These are phyloP conservation scores for Basipetospora sp. DNA, from an alignment of 2,329 filamentous ascomycete genomes.

Conservation along the genomic window DNA sequence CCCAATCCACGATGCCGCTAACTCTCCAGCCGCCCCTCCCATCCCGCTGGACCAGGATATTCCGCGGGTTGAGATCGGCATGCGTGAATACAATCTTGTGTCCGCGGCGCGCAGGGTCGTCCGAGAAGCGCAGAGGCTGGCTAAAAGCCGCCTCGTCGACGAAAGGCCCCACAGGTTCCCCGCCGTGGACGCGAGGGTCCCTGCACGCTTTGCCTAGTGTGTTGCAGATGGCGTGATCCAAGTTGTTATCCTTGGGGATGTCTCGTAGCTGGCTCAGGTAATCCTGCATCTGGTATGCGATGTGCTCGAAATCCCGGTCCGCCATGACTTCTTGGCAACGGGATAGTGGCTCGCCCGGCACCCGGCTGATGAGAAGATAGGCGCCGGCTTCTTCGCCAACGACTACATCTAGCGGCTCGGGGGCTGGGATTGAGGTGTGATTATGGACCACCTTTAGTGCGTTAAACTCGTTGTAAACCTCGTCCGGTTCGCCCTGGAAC, in stretches of 20 bases:
- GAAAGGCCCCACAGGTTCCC: slow-evolving; percentile 14
- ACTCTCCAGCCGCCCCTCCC: slow-evolving; percentile 21
- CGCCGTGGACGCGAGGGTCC: slow-evolving; percentile 16
- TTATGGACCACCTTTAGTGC: neutral
- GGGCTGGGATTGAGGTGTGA: neutral
- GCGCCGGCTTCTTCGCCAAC: too few species aligned
- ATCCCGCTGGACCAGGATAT: slow-evolving; percentile 17
- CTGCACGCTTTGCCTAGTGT: slow-evolving; percentile 14
- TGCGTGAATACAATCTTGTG: slow-evolving; percentile 19
- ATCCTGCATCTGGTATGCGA: slow-evolving; percentile 13
- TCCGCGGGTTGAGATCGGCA: slow-evolving; percentile 19
- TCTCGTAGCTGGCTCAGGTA: slow-evolving; percentile 15
- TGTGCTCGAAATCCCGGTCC: slow-evolving; percentile 11
- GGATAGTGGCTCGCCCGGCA: neutral
- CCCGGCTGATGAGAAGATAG: neutral
- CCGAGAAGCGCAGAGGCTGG: slow-evolving; percentile 14
- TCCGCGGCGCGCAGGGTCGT: slow-evolving; percentile 15
- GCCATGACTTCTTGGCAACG: slow-evolving; percentile 14
- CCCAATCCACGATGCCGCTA: slow-evolving; percentile 47
- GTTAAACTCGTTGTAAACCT: neutral
- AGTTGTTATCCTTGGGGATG: slow-evolving; percentile 11
- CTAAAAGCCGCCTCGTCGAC: slow-evolving; percentile 19
- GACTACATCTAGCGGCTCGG: neutral
- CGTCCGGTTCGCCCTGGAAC: neutral
- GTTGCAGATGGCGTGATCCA: slow-evolving; percentile 15